Evolutionary conservation across 2,329 filamentous ascomycete genomes (phyloP).

Genomic region (Pestalotiopsis sp.): DNA sequence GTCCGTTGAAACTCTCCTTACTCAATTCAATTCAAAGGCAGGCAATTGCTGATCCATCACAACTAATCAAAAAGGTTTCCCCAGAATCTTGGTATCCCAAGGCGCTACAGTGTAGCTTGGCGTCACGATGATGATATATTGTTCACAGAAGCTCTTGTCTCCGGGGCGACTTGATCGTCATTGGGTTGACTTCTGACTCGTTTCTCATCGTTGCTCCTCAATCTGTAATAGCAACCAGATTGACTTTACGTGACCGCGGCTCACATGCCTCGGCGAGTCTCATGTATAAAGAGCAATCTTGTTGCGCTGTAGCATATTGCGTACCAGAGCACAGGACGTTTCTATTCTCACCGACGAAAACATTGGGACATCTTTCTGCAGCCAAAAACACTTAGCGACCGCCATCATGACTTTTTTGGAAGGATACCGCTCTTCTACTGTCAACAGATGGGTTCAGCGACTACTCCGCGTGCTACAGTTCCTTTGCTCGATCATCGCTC

Average conservation of each 20-base stretch:
- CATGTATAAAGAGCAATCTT: neutral
- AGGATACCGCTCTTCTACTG: slow-evolving; percentile 1
- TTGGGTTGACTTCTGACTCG: neutral
- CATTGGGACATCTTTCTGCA: neutral
- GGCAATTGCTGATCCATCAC: neutral
- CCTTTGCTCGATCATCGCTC: slow-evolving; percentile 42
- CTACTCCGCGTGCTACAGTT: slow-evolving; percentile 45
- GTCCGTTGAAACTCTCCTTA: neutral
- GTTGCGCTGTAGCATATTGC: neutral
- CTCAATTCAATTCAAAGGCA: neutral
- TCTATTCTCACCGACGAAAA: neutral
- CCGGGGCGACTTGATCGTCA: neutral
- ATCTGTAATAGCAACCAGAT: neutral
- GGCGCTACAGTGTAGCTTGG: neutral
- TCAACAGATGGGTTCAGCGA: slow-evolving; percentile 32
- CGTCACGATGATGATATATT: neutral
- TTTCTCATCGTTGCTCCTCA: neutral
- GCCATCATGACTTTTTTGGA: slow-evolving; percentile 10
- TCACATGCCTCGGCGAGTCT: neutral
- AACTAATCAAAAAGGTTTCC: neutral
- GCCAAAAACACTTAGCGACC: neutral
- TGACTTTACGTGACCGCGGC: neutral
- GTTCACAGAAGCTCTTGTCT: neutral
- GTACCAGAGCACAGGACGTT: neutral
- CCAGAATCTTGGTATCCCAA: neutral